Base-by-base conservation (phyloP, 805 yeast genomes). In the Cyberlindnera sargentensis region DNA sequence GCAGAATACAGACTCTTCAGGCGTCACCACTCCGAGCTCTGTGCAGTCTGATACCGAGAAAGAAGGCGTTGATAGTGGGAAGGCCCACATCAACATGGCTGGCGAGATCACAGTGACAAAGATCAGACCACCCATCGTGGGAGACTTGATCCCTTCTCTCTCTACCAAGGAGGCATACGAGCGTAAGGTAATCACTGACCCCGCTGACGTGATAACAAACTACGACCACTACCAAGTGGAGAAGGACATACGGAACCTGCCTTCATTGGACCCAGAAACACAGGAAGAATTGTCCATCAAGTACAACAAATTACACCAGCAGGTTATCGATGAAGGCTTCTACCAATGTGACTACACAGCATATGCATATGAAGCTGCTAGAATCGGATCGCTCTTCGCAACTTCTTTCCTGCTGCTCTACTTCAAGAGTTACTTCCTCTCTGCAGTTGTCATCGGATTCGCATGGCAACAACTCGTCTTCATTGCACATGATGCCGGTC, bases 381-480 rank as follows among this genome's bases (percentile, higher is more conserved):
- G 93, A 48, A 82, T 85, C 38, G 48, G 66, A 2, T 53, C 78
- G 0, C 62, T 88, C 34, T 74, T 82, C 37, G 49, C 73, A 2
- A 67, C 71, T 40, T 66, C 82, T 4, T 67, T 72, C 37, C 62
- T 71, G 6, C 73, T 79, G 42, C 72, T 79, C 48, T 71, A 71
- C 47, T 45, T 62, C 9, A 60, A 64, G 15, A 69, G 73, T 57
- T 71, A 76, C 45, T 61, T 67, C 31, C 35, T 72, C 26, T 79
- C 89, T 52, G 95, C 93, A 0, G 45, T 80, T 5, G 64, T 64
- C 42, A 66, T 89, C 46, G 96, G 93, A 0, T 56, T 78, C 37
- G 85, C 82, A 7, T 88, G 96, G 96, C 96, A 88, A 52, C 96
- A 88, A 61, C 70, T 85, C 59, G 84, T 87, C 3, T 88, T 88